Percentiles rank a stretch among this genome's conserved stretches.
Evolutionary conservation across 495 filamentous ascomycete genomes (phyloP).

Genomic region (Entonaema liquescens): DNA sequence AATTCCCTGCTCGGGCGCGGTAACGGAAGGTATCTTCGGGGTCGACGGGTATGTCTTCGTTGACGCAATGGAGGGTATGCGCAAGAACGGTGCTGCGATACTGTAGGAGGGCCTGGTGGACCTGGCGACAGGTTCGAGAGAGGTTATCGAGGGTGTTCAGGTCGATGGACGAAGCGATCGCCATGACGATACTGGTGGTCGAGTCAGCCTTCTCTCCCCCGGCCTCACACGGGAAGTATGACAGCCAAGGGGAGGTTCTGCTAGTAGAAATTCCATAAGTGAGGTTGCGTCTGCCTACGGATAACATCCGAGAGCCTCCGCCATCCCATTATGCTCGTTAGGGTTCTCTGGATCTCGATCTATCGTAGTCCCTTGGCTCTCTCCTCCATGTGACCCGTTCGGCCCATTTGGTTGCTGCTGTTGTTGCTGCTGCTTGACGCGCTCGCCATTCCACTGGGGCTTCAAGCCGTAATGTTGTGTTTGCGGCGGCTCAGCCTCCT

Average conservation of each 20-base stretch:
- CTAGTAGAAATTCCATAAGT: slow-evolving; percentile 37
- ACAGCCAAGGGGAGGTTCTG: slow-evolving; percentile 37
- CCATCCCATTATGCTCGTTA: slow-evolving; percentile 72
- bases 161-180: slow-evolving; percentile 78
- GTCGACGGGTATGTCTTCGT: slow-evolving; percentile 65
- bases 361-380: slow-evolving; percentile 30
- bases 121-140: slow-evolving; percentile 79
- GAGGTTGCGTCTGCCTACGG: slow-evolving; percentile 67
- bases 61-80: slow-evolving; percentile 79
- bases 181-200: slow-evolving; percentile 71
- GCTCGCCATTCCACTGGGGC: slow-evolving; percentile 41
- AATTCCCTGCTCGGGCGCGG: slow-evolving; percentile 59
- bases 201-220: slow-evolving; percentile 40
- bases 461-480: slow-evolving; percentile 43
- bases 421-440: slow-evolving; percentile 32
- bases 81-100: slow-evolving; percentile 75
- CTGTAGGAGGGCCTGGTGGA: slow-evolving; percentile 76
- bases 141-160: slow-evolving; percentile 85
- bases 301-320: slow-evolving; percentile 85
- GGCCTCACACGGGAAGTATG: slow-evolving; percentile 26
- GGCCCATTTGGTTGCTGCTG: slow-evolving; percentile 32
- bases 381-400: slow-evolving; percentile 24
- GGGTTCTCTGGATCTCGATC: slow-evolving; percentile 60
- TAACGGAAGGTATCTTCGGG: slow-evolving; percentile 59
- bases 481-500: slow-evolving; percentile 61